Evolutionary conservation across 495 filamentous ascomycete genomes (phyloP).

Genomic region (Xylaria cubensis): DNA sequence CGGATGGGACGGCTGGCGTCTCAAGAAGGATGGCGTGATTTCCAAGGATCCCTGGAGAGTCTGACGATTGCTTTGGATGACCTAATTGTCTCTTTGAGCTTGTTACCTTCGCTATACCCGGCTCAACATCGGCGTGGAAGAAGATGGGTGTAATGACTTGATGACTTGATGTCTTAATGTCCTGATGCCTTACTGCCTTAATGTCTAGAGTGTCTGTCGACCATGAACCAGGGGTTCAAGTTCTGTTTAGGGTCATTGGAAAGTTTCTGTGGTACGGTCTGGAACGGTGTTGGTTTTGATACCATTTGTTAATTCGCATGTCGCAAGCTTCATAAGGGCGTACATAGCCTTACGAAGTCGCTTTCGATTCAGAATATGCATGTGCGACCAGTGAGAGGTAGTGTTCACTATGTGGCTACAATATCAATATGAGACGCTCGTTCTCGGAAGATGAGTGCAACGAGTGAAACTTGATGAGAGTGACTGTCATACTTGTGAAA

Average conservation of each 20-base stretch:
- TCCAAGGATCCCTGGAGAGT: not conserved
- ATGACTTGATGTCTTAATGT: not conserved
- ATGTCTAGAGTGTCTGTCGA: not conserved
- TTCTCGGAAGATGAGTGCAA: not conserved
- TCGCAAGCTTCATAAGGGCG: constrained; percentile 1
- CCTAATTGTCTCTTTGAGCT: not conserved
- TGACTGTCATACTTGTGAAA: not conserved
- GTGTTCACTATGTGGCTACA: not conserved
- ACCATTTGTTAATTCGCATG: not conserved
- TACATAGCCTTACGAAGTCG: not conserved
- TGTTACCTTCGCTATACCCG: too few relatives aligned
- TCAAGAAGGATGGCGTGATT: not conserved
- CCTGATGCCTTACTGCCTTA: not conserved
- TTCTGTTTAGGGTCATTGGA: not conserved
- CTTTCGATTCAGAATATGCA: not conserved
- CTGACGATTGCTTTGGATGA: not conserved
- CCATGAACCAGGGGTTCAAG: not conserved
- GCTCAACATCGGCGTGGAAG: not conserved
- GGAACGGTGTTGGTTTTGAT: not conserved
- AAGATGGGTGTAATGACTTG: not conserved
- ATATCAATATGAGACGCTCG: not conserved
- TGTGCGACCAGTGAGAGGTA: not conserved
- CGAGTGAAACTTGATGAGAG: not conserved
- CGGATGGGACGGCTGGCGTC: constrained; percentile 6
- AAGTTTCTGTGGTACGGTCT: not conserved